Evolutionary conservation across 108 stramenopile genomes (phyloP), one percentile per base, ranked within the genome.

Genomic region (Asterionellopsis glacialis): DNA sequence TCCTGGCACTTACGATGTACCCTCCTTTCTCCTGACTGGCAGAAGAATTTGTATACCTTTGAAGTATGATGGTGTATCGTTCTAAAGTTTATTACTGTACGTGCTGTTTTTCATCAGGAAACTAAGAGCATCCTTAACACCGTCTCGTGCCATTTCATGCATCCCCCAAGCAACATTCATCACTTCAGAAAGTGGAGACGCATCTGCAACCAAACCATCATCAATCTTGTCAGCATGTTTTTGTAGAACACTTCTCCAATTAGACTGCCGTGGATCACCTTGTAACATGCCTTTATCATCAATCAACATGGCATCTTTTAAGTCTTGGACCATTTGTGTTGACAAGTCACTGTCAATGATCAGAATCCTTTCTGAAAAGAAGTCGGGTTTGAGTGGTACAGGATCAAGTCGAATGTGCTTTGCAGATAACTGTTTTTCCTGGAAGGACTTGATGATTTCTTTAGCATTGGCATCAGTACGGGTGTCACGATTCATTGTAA

Each of bases 131-230:
- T 73, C 59, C 23, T 49, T 39, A 16, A 74, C 66, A 14, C 73
- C 73, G 51, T 74, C 73, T 43, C 73, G 33, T 33, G 73, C 45
- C 73, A 74, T 67, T 58, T 74, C 73, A 55, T 74, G 73, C 57
- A 62, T 52, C 10, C 73, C 66, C 21, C 57, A 67, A 19, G 73
- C 73, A n/a, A 59, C 73, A 61, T 74, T 74, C 73, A 74, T 52
- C 25, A 63, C 66, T 67, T 74, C 73, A 4, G 61, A 62, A 26
- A 74, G 55, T 4, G 65, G 45, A 24, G 73, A 74, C 42, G 56
- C 9, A 45, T 74, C 73, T 22, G 73, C 61, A 18, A 62, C 40
- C 43, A 74, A 23, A 43, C 52, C 24, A 58, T 74, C 73, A 11
- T 40, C 18, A 38, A 38, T 25, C 0, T 56, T 40, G 25, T 33